phyloP scores from a whole-genome alignment of 768 basidiomycete genomes.

The Tulasnella sp. region DNA sequence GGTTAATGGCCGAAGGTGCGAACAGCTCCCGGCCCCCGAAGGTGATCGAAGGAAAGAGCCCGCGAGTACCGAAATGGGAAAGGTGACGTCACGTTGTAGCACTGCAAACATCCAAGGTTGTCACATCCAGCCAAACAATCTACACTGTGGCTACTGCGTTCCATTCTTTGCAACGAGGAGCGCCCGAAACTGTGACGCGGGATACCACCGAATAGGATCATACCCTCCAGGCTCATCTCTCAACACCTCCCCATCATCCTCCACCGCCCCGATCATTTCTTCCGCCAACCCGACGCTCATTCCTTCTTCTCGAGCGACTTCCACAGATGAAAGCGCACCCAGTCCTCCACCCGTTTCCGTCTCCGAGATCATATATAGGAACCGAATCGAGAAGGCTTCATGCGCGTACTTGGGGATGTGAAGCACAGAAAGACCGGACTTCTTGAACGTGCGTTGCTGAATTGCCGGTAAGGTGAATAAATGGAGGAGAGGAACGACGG shows the following conservation, averaged over 20 bases:
- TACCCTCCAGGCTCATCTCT: constrained; percentile 66
- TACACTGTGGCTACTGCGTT: neutral
- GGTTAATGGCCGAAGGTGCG: neutral
- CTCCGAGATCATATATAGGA: constrained; percentile 36
- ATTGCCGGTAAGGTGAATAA: constrained; percentile 60
- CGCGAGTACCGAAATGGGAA: neutral
- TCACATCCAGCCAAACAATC: neutral
- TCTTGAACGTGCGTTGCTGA: constrained; percentile 50
- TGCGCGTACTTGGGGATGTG: constrained; percentile 74
- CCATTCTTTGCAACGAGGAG: neutral
- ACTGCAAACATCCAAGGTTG: neutral
- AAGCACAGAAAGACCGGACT: constrained; percentile 63
- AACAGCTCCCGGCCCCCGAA: too few species aligned
- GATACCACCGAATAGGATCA: constrained; percentile 64
- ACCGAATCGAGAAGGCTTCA: constrained; percentile 57
- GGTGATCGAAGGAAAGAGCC: neutral
- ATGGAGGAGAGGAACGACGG: constrained; percentile 60
- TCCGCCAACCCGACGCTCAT: constrained; percentile 63
- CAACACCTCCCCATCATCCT: constrained; percentile 60
- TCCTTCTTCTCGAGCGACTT: constrained; percentile 63
- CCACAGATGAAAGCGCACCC: constrained; percentile 44
- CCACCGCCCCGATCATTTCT: constrained; percentile 72
- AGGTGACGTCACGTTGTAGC: neutral
- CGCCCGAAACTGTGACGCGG: neutral
- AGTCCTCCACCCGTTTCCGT: neutral